Percentiles rank a stretch among this genome's conserved stretches.
These are phyloP conservation scores for Spencermartinsiella europaea DNA, from an alignment of 805 yeast genomes.

Conservation along the genomic window DNA sequence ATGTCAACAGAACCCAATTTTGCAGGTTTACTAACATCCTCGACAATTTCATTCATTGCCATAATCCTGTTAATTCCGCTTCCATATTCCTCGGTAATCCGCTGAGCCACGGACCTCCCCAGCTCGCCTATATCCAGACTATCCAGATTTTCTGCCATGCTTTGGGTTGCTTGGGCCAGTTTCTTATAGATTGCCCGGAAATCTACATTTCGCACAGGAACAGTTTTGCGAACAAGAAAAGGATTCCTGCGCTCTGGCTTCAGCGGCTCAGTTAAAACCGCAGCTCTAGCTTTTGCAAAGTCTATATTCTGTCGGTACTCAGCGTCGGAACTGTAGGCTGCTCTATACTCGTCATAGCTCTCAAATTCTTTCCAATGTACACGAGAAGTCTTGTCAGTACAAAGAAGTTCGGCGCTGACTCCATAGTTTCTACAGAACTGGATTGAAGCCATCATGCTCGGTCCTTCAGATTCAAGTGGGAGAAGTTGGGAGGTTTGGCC, in stretches of 20 bases:
- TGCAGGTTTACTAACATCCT: background rate
- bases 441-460: slow-evolving; percentile 9
- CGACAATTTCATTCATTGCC: background rate
- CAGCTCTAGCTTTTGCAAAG: background rate
- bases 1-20: slow-evolving; percentile 4
- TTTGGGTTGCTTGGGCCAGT: background rate
- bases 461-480: background rate
- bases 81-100: background rate
- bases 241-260: background rate
- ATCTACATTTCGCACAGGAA: background rate
- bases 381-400: slow-evolving; percentile 6
- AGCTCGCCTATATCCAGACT: background rate
- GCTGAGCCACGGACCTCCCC: background rate
- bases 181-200: background rate
- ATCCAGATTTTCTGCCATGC: background rate
- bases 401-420: slow-evolving; percentile 7
- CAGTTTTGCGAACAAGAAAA: background rate
- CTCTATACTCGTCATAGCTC: background rate
- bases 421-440: slow-evolving; percentile 10
- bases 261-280: background rate
- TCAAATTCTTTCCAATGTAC: background rate
- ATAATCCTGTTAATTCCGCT: background rate
- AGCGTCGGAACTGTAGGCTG: background rate
- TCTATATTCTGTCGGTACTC: background rate
- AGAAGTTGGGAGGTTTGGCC: background rate